Percentiles rank a stretch among this genome's conserved stretches.
These are phyloP conservation scores for Tuber melanosporum DNA, from an alignment of 495 filamentous ascomycete species.

Conservation along the genomic window DNA sequence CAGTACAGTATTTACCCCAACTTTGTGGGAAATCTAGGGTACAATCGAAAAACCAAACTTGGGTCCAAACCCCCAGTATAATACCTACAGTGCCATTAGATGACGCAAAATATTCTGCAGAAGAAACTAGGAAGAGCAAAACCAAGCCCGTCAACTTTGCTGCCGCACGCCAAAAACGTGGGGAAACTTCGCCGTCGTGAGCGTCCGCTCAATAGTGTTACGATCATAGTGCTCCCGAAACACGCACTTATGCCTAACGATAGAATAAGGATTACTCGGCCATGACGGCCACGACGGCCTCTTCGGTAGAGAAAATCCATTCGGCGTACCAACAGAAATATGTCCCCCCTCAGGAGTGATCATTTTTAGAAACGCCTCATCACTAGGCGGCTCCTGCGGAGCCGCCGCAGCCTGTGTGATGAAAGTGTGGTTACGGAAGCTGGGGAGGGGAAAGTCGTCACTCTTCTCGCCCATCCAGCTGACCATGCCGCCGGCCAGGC, in stretches of 20 bases:
- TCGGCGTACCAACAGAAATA: neutral
- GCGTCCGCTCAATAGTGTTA: neutral
- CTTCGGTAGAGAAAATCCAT: neutral
- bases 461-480: neutral
- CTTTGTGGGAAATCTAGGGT: neutral
- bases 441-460: neutral
- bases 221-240: neutral
- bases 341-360: neutral
- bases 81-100: neutral
- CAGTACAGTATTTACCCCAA: neutral
- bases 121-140: neutral
- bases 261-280: neutral
- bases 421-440: neutral
- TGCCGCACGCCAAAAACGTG: neutral
- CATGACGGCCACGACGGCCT: neutral
- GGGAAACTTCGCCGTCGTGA: slow-evolving; percentile 1
- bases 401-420: neutral
- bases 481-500: neutral
- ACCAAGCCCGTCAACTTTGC: neutral
- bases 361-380: neutral
- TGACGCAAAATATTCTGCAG: neutral
- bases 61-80: neutral
- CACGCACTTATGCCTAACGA: neutral
- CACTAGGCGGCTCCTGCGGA: neutral
- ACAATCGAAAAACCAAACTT: neutral